Evolutionary conservation across 1,284 basidiomycete genomes (phyloP).

Genomic region (Ganoderma lingzhi): DNA sequence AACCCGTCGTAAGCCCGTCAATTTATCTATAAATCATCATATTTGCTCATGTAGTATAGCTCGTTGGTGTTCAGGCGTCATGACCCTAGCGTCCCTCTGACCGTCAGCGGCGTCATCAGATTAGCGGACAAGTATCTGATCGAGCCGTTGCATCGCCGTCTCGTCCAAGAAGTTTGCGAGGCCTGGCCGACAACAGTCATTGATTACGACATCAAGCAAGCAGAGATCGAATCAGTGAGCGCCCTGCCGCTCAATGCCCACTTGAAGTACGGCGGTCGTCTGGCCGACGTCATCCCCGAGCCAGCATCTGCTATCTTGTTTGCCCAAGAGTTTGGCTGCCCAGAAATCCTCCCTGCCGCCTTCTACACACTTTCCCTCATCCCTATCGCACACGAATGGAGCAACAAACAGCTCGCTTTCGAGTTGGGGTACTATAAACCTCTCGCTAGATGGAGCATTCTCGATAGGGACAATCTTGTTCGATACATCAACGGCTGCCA

Average conservation of each 20-base stretch:
- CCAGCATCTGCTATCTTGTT: neutral
- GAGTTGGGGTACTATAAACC: no score
- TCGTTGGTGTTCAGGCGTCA: neutral
- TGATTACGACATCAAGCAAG: neutral
- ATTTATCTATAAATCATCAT: neutral
- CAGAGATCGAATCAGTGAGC: neutral
- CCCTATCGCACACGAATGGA: neutral
- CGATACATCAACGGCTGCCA: neutral
- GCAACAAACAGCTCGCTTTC: neutral
- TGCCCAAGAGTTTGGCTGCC: neutral
- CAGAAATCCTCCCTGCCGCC: neutral
- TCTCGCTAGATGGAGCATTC: neutral
- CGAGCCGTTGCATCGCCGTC: neutral
- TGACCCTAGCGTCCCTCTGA: neutral
- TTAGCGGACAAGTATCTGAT: neutral
- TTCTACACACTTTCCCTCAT: neutral
- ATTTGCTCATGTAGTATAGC: no score
- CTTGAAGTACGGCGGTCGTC: no score
- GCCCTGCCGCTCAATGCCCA: neutral
- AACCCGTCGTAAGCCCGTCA: neutral
- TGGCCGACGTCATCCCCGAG: conserved; percentile 1
- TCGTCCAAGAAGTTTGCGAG: neutral
- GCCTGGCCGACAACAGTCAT: neutral
- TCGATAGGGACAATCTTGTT: neutral
- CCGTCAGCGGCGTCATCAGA: neutral